Evolutionary conservation across 805 yeast species (phyloP).

Genomic region (Kodamaea leandrae): DNA sequence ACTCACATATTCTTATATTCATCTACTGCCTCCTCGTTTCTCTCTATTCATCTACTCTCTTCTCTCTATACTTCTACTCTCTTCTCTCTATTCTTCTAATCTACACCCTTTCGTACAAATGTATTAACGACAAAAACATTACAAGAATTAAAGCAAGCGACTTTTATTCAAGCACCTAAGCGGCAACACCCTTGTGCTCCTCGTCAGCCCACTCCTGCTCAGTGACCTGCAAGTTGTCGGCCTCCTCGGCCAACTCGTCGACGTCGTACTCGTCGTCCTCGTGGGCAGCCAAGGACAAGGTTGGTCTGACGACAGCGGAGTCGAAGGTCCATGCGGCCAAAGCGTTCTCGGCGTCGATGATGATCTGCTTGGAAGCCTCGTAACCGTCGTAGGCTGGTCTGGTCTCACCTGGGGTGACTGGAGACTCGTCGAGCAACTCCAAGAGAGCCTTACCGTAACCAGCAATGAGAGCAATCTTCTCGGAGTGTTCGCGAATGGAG

Average conservation of each 20-base stretch:
- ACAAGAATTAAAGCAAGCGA: slow-evolving; percentile 15
- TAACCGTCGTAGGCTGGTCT: slow-evolving; percentile 98
- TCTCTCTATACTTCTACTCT: background rate
- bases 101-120: background rate
- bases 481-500: slow-evolving; percentile 90
- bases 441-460: slow-evolving; percentile 97
- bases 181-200: slow-evolving; percentile 10
- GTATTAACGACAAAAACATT: slow-evolving; percentile 10
- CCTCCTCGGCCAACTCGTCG: slow-evolving; percentile 43
- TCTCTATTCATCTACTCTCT: too few species aligned
- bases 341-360: slow-evolving; percentile 94
- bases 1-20: too few species aligned
- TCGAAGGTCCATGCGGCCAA: slow-evolving; percentile 96
- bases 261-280: slow-evolving; percentile 40
- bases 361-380: slow-evolving; percentile 96
- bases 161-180: slow-evolving; percentile 7
- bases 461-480: slow-evolving; percentile 94
- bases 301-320: slow-evolving; percentile 90
- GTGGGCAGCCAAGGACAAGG: slow-evolving; percentile 72
- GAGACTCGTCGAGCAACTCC: slow-evolving; percentile 93
- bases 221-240: slow-evolving; percentile 49
- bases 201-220: slow-evolving; percentile 49
- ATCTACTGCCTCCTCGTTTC: too few species aligned
- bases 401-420: slow-evolving; percentile 98
- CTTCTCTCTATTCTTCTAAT: background rate